Conservation (phyloP, 2,329 filamentous ascomycete genomes). For the Claviceps sorghi region DNA sequence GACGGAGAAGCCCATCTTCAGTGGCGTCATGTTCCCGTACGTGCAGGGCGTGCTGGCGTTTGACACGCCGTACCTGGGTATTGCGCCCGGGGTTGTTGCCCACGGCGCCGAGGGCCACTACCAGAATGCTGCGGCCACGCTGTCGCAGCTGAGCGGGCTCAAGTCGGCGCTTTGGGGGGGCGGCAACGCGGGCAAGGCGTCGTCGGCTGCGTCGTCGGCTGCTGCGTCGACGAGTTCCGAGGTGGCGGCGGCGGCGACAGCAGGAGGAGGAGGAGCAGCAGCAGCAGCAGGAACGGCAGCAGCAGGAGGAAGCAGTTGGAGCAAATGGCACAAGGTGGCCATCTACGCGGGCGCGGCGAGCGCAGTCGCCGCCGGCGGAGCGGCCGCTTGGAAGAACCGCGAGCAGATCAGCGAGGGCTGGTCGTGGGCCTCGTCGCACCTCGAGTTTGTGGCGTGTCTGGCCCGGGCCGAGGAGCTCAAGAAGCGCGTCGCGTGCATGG, state of each 20-base stretch:
- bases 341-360: constrained; percentile 76
- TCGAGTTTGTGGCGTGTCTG: constrained; percentile 86
- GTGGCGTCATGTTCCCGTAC: constrained; percentile 77
- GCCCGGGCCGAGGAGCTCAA: constrained; percentile 71
- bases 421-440: constrained; percentile 74
- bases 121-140: constrained; percentile 52
- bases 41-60: constrained; percentile 83
- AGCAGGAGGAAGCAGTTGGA: constrained; percentile 38
- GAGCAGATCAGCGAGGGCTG: constrained; percentile 65
- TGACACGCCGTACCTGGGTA: constrained; percentile 82
- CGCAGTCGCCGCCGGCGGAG: constrained; percentile 65
- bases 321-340: constrained; percentile 70
- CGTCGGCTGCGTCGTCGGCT: not conserved
- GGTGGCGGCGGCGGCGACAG: constrained; percentile 7
- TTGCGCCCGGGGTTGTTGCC: constrained; percentile 68
- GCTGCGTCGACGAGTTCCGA: too few species aligned
- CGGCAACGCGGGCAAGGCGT: not conserved
- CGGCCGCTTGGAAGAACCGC: constrained; percentile 73
- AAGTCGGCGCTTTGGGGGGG: constrained; percentile 50
- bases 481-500: constrained; percentile 54
- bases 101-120: constrained; percentile 80
- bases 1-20: constrained; percentile 23
- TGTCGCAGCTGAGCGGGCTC: constrained; percentile 50
- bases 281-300: not conserved
- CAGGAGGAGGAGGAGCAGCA: not conserved